Evolutionary conservation across 2,329 filamentous ascomycete genomes (phyloP).

Genomic region (Trichoderma sp.): DNA sequence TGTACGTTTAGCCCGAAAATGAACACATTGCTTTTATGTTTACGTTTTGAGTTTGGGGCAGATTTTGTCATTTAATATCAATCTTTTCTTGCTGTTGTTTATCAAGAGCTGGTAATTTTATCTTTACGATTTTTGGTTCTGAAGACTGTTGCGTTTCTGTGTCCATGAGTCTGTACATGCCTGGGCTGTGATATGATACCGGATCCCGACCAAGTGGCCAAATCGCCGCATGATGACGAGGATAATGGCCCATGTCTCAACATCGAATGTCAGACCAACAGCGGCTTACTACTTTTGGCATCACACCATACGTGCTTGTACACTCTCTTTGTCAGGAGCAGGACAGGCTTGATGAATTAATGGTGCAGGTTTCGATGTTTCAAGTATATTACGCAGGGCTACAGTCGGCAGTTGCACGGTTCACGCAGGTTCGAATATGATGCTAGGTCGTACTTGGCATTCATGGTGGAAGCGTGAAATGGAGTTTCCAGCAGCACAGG

Average conservation of each 20-base stretch:
- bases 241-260: neutral
- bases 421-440: neutral
- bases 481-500: neutral
- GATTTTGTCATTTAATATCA: slow-evolving; percentile 2
- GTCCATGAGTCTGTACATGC: too few species aligned
- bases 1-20: slow-evolving; percentile 3
- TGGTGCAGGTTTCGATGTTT: neutral
- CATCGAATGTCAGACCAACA: neutral
- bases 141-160: neutral
- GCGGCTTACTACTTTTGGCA: neutral
- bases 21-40: neutral
- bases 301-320: neutral
- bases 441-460: neutral
- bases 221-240: neutral
- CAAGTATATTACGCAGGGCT: neutral
- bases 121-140: neutral
- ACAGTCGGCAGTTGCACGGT: slow-evolving; percentile 9
- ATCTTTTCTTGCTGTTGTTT: neutral
- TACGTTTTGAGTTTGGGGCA: neutral
- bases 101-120: neutral
- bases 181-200: neutral
- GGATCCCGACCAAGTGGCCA: neutral
- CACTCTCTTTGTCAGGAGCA: neutral
- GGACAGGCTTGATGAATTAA: neutral
- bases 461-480: neutral